Evolutionary conservation across 805 yeast genomes (phyloP).

Genomic region (Starmerella bombi): DNA sequence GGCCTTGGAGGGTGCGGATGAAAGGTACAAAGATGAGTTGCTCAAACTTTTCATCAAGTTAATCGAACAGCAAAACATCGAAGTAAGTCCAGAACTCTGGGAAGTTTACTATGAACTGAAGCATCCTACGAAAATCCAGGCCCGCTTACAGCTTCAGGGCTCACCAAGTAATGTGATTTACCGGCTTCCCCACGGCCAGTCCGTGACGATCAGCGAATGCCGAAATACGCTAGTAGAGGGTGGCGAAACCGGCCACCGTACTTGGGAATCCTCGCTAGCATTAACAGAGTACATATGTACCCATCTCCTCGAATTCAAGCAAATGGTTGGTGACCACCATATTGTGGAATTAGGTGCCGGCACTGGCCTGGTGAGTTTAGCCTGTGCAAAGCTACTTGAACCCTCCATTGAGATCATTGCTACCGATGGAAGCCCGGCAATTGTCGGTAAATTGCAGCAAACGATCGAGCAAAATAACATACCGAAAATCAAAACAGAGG

Average conservation of each 20-base stretch:
- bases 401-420: not conserved
- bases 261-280: constrained; percentile 19
- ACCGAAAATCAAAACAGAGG: not conserved
- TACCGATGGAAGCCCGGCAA: constrained; percentile 13
- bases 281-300: constrained; percentile 11
- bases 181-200: constrained; percentile 1
- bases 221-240: constrained; percentile 9
- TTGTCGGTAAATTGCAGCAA: constrained; percentile 2
- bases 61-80: constrained; percentile 3
- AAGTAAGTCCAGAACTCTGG: constrained; percentile 15
- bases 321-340: not conserved
- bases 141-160: not conserved
- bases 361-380: constrained; percentile 18
- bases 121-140: constrained; percentile 1
- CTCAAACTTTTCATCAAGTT: constrained; percentile 2
- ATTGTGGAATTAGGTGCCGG: constrained; percentile 16
- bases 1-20: constrained; percentile 2
- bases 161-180: constrained; percentile 3
- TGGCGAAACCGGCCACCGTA: constrained; percentile 18
- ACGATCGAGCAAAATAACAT: constrained; percentile 1
- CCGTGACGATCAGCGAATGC: constrained; percentile 7
- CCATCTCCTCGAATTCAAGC: not conserved
- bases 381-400: constrained; percentile 6
- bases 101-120: constrained; percentile 12
- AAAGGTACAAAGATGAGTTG: constrained; percentile 4